Base-by-base conservation (phyloP, 371 early-diverging fungal genomes). In the Actinomortierella ambigua region DNA sequence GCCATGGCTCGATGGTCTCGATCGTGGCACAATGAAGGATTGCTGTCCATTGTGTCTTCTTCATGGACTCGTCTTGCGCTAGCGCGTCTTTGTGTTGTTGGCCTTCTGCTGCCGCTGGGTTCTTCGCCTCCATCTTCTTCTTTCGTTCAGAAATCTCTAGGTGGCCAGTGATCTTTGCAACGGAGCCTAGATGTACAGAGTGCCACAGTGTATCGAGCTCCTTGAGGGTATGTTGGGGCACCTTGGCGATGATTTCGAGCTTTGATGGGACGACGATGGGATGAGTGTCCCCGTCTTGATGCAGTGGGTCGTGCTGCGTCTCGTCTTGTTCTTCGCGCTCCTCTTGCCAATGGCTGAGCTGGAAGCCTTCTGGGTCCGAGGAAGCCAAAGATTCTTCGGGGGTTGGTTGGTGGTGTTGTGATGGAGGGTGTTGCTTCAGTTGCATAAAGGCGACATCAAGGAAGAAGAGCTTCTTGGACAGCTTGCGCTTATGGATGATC, bases 401-500 rank as follows among this genome's bases (percentile, higher is more conserved):
- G 67, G 42, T 79, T 79, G 20, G 4, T 24, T 41, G 15, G 41
- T 41, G 8, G 9, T n/a, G n/a, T n/a, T n/a, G n/a, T 6, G 24
- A 20, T 3, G 22, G 48, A 48, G 48, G 22, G 15, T 1, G 48
- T 2, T 59, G 50, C 20, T 51, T 46, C 14, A 50, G 50, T 6
- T 53, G 47, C 8, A 50, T 41, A 4, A 78, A 67, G 18, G 76
- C 69, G 23, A 85, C 59, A 54, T 85, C 85, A 27, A 85, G 65
- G 55, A 85, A 85, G 52, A 85, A 85, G 11, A 85, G 48, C 18
- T 59, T 55, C 50, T 77, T 77, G 5, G 67, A 65, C 9, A 83
- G 64, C 51, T 79, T 81, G 18, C 85, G 75, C 23, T 80, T 76
- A 46, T 79, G 82, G 18, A 80, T 67, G 46, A 85, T 76, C 27